These are phyloP conservation scores for Vigna angularis DNA, from an alignment of 306 rosid species.

Conservation along the genomic window DNA sequence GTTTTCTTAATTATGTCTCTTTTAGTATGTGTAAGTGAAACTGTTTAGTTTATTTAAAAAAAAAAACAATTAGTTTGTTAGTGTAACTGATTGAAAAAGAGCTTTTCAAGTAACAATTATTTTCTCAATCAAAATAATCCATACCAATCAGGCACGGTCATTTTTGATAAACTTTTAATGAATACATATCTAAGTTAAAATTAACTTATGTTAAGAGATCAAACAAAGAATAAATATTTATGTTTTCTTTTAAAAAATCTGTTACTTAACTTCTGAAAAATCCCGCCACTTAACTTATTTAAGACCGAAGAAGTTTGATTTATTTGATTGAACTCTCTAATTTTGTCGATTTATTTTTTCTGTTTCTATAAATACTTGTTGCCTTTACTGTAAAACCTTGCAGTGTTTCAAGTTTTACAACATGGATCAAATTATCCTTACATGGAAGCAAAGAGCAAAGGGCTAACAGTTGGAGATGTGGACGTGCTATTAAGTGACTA, in stretches of 20 bases:
- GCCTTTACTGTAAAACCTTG: background rate
- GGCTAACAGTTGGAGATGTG: constrained; percentile 60
- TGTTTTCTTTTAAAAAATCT: too few relatives aligned
- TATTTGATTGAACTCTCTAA: background rate
- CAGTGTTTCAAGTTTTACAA: constrained; percentile 36
- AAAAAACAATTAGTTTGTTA: background rate
- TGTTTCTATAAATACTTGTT: background rate
- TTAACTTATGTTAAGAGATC: too few relatives aligned
- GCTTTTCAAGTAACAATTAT: background rate
- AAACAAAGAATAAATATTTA: too few relatives aligned
- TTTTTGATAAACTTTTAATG: background rate
- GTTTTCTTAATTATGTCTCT: background rate
- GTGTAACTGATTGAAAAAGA: background rate
- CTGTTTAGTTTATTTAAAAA: background rate
- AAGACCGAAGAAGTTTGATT: background rate
- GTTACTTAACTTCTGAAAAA: too few relatives aligned
- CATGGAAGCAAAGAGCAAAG: constrained; percentile 68
- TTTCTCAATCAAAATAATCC: background rate
- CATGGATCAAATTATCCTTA: constrained; percentile 60
- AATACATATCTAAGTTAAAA: too few relatives aligned
- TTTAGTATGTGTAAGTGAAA: background rate
- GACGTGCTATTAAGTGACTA: constrained; percentile 56
- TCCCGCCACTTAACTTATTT: too few relatives aligned
- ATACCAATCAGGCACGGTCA: background rate
- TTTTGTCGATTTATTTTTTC: background rate